Evolutionary conservation across 2,329 filamentous ascomycete species (phyloP).

Genomic region (Tolypocladium sp.): DNA sequence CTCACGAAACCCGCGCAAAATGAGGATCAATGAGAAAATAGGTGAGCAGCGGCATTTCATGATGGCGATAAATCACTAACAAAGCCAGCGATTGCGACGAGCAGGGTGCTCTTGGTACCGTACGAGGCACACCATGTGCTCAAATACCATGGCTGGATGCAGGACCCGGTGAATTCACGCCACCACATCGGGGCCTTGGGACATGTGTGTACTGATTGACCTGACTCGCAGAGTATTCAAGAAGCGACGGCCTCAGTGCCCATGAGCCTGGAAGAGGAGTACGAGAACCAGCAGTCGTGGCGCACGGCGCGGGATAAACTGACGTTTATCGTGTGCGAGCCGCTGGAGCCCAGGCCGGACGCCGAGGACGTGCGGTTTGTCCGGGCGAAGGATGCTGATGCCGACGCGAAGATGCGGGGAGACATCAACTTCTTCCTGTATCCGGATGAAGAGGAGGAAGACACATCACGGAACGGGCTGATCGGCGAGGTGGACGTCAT

Average conservation of each 20-base stretch:
- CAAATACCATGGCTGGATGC: conserved; percentile 87
- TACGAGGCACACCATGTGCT: conserved; percentile 76
- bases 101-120: conserved; percentile 66
- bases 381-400: conserved; percentile 40
- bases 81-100: conserved; percentile 54
- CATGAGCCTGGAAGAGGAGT: conserved; percentile 71
- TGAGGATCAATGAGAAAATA: conserved; percentile 36
- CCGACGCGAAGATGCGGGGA: conserved; percentile 52
- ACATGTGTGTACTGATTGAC: neutral
- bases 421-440: conserved; percentile 78
- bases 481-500: conserved; percentile 80
- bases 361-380: neutral
- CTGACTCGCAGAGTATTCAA: conserved; percentile 54
- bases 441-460: conserved; percentile 42
- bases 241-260: conserved; percentile 82
- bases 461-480: conserved; percentile 16
- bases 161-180: conserved; percentile 49
- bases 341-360: conserved; percentile 14
- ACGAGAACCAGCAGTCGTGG: conserved; percentile 87
- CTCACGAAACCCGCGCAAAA: conserved; percentile 9
- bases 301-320: conserved; percentile 74
- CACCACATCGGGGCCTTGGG: neutral
- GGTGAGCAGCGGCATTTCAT: too few relatives aligned
- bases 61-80: neutral
- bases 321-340: conserved; percentile 77